Percentiles rank a stretch among this genome's conserved stretches.
These are phyloP conservation scores for Cladosporium sp. DNA, from an alignment of 2,329 filamentous ascomycete species.

Conservation along the genomic window DNA sequence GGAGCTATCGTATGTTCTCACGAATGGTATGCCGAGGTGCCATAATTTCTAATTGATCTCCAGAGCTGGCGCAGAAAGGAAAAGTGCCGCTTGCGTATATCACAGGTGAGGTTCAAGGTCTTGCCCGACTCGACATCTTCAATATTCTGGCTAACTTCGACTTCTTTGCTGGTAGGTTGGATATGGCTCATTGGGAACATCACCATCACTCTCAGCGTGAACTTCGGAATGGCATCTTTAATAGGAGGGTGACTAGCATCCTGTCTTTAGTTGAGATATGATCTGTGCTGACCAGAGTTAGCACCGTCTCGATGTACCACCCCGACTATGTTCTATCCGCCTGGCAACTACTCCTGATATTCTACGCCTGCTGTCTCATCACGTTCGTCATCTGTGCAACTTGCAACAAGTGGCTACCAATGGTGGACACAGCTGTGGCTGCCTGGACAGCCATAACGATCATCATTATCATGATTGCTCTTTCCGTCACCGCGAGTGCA, in stretches of 20 bases:
- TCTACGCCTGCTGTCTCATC: slow-evolving; percentile 63
- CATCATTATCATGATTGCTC: slow-evolving; percentile 52
- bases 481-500: slow-evolving; percentile 52
- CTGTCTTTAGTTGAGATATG: neutral
- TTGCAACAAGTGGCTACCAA: slow-evolving; percentile 63
- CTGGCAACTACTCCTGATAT: slow-evolving; percentile 69
- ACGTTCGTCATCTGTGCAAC: slow-evolving; percentile 64
- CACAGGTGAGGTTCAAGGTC: slow-evolving; percentile 34
- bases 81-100: slow-evolving; percentile 58
- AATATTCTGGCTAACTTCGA: neutral
- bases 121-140: too few species aligned
- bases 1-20: slow-evolving; percentile 50
- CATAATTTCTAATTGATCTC: neutral
- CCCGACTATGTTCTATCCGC: slow-evolving; percentile 49
- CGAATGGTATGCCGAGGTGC: too few species aligned
- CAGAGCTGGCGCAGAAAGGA: slow-evolving; percentile 52
- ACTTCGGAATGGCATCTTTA: slow-evolving; percentile 62
- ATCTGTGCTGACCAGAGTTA: slow-evolving; percentile 4
- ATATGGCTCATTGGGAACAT: slow-evolving; percentile 72
- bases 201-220: slow-evolving; percentile 72
- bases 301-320: slow-evolving; percentile 51
- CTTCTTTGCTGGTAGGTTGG: slow-evolving; percentile 52
- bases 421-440: slow-evolving; percentile 57
- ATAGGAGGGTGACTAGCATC: slow-evolving; percentile 36
- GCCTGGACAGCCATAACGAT: slow-evolving; percentile 54